Conservation (phyloP, 345 rosid genomes). For the Noccaea bulbosa region DNA sequence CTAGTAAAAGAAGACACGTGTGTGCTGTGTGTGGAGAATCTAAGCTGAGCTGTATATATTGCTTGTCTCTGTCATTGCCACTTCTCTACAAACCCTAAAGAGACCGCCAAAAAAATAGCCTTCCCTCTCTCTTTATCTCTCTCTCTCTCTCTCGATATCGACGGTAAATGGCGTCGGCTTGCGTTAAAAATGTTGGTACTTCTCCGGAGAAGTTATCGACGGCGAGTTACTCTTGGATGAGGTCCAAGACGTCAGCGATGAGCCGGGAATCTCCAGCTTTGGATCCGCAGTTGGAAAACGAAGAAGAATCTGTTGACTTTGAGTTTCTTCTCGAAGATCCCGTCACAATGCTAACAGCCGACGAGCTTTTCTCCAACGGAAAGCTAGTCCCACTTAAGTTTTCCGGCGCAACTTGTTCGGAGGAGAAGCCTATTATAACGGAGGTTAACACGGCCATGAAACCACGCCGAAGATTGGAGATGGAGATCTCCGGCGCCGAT, state of each 20-base stretch:
- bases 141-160: conserved; percentile 22
- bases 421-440: conserved; percentile 37
- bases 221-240: conserved; percentile 55
- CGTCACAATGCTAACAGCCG: conserved; percentile 86
- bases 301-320: conserved; percentile 60
- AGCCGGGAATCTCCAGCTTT: conserved; percentile 37
- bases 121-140: conserved; percentile 11
- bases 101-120: conserved; percentile 9
- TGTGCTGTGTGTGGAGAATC: conserved; percentile 9
- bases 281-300: conserved; percentile 34
- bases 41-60: conserved; percentile 38
- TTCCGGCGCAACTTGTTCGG: conserved; percentile 30
- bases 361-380: conserved; percentile 87
- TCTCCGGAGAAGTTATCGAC: conserved; percentile 35
- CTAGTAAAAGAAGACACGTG: conserved; percentile 38
- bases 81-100: conserved; percentile 43
- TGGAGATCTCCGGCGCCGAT: conserved; percentile 56
- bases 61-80: conserved; percentile 43
- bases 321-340: conserved; percentile 91
- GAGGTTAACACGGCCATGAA: conserved; percentile 30
- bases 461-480: conserved; percentile 52
- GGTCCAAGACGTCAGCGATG: conserved; percentile 43
- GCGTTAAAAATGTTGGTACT: conserved; percentile 70
- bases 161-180: conserved; percentile 72
- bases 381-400: conserved; percentile 81